Conservation (phyloP, 768 basidiomycete species). For the Leccinum boreale region DNA sequence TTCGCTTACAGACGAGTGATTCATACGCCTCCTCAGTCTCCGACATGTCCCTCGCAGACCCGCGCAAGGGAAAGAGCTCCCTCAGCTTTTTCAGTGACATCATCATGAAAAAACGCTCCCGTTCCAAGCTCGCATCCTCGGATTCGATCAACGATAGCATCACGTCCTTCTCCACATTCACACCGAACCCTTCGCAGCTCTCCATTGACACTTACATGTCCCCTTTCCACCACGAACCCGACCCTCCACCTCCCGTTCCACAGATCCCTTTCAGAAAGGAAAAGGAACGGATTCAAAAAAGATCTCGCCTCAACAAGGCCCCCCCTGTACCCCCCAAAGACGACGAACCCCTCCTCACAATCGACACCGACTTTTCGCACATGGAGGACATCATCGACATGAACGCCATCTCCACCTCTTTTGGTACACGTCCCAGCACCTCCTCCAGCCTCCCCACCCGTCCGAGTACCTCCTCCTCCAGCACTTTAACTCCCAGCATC, state of each 20-base stretch:
- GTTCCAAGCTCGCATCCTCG: conserved; percentile 39
- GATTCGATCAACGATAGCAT: conserved; percentile 24
- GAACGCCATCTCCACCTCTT: conserved; percentile 6
- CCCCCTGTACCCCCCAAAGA: not conserved
- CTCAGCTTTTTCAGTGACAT: conserved; percentile 39
- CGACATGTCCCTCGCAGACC: conserved; percentile 35
- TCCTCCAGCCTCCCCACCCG: conserved; percentile 18
- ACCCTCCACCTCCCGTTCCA: conserved; percentile 5
- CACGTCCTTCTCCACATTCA: conserved; percentile 35
- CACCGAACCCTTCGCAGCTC: conserved; percentile 34
- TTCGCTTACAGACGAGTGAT: conserved; percentile 29
- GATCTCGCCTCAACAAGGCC: not conserved
- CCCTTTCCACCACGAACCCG: not conserved
- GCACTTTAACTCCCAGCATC: conserved; percentile 28
- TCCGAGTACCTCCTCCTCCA: conserved; percentile 18
- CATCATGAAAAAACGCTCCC: conserved; percentile 37
- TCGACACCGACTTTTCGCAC: conserved; percentile 39
- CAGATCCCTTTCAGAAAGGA: conserved; percentile 27
- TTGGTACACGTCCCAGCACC: conserved; percentile 18
- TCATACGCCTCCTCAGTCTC: conserved; percentile 28
- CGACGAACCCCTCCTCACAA: conserved; percentile 22
- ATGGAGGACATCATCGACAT: conserved; percentile 82
- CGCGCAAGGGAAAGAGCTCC: conserved; percentile 49
- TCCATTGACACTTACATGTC: conserved; percentile 22
- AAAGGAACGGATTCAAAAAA: conserved; percentile 22